Base-by-base conservation (phyloP, 306 rosid genomes). In the Sesbania bispinosa region DNA sequence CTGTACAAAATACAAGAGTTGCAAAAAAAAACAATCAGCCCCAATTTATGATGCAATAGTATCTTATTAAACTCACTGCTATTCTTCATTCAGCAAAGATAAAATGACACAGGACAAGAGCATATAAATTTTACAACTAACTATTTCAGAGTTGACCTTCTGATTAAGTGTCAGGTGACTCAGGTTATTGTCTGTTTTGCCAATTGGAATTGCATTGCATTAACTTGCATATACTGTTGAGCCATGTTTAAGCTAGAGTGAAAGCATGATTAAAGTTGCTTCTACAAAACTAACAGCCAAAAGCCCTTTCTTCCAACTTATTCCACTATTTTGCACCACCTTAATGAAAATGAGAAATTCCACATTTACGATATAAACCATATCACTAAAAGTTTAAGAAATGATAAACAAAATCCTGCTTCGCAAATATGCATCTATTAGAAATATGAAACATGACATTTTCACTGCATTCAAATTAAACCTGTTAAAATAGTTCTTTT, bases 1-100 rank as follows among this genome's bases (percentile, higher is more conserved):
- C 85, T 76, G 58, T 24, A 45, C 78, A 80, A 51, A 20, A 65
- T 52, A 61, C 69, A 71, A 41, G 53, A 80, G 45, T 36, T 52
- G 24, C 20, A 16, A 2, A 42, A 42, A 43, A 32, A 38, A 47
- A 11, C 47, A 63, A 72, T 42, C 20, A 42, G 39, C 45, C 47
- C 67, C 70, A 74, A 35, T 19, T 62, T 32, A 16, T 9, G 27
- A 41, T 51, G 62, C 69, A 67, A n/a, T 32, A 7, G 45, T 45
- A 72, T 64, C 35, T 47, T 9, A 38, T 43, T 54, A 46, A 78
- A 46, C 21, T 33, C 57, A 7, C 46, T 51, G 2, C 27, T 27
- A 19, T 32, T 77, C 26, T 27, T 20, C 51, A 57, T n/a, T 18
- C 62, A 14, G 11, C 39, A 38, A 33, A 36, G 39, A 71, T 7